phyloP scores from a whole-genome alignment of 1,139 yeast genomes.

The Yarrowia galli region DNA sequence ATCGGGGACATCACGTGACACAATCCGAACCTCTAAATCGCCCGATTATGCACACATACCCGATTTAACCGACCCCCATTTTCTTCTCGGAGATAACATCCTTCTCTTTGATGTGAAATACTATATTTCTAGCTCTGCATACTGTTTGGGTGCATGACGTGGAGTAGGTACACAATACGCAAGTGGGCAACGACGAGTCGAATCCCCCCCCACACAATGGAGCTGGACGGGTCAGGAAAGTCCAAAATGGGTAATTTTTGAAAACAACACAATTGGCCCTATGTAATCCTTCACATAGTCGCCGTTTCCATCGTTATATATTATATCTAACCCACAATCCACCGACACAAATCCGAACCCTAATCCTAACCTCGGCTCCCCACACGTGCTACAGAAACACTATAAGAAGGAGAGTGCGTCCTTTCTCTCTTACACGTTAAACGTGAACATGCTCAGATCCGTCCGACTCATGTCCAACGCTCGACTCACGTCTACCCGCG shows the following conservation, averaged over 20 bases:
- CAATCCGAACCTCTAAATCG: too few relatives aligned
- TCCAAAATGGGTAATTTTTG: neutral
- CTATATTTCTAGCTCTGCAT: neutral
- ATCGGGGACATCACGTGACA: too few relatives aligned
- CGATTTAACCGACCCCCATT: too few relatives aligned
- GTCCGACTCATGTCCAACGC: conserved; percentile 39
- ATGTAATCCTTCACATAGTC: too few relatives aligned
- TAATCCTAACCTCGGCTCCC: conserved; percentile 38
- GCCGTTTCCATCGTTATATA: neutral
- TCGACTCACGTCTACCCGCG: conserved; percentile 38
- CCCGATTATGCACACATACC: too few relatives aligned
- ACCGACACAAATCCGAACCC: conserved; percentile 23
- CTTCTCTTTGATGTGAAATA: neutral
- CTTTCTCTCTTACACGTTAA: neutral
- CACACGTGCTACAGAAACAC: conserved; percentile 31
- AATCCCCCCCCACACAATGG: too few relatives aligned
- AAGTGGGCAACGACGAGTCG: neutral
- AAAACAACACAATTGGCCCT: too few relatives aligned
- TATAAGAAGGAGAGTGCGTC: conserved; percentile 8
- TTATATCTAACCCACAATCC: neutral
- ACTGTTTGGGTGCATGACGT: conserved; percentile 13
- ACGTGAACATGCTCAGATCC: conserved; percentile 38
- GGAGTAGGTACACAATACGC: neutral
- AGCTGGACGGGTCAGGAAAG: neutral
- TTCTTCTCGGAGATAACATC: conserved; percentile 11